Conservation (phyloP, 495 filamentous ascomycete genomes). For the Aspergillus asperescens region DNA sequence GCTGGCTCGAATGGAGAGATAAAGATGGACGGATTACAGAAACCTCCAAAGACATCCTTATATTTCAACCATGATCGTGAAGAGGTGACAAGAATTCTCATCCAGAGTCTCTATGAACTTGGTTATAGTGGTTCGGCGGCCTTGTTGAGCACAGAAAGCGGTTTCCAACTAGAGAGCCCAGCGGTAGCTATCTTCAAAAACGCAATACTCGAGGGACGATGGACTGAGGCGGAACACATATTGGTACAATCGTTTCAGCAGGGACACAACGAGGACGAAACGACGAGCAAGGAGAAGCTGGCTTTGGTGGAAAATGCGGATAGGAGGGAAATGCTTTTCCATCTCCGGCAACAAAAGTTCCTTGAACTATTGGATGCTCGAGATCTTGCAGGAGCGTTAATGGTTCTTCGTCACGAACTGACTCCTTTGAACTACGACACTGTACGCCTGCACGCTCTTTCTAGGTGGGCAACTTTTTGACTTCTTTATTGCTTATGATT, state of each 20-base stretch:
- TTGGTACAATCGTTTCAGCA: conserved; percentile 56
- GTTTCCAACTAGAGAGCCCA: conserved; percentile 79
- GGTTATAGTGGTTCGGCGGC: conserved; percentile 76
- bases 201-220: conserved; percentile 76
- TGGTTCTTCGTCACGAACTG: conserved; percentile 79
- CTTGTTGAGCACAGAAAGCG: conserved; percentile 72
- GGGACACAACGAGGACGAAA: conserved; percentile 33
- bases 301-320: conserved; percentile 54
- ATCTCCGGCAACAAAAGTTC: conserved; percentile 89
- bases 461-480: conserved; percentile 51
- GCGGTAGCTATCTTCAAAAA: conserved; percentile 77
- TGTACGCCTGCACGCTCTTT: conserved; percentile 70
- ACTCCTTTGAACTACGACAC: conserved; percentile 81
- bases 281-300: conserved; percentile 32
- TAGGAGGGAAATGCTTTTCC: conserved; percentile 63
- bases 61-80: conserved; percentile 85
- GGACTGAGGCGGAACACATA: conserved; percentile 77
- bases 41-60: conserved; percentile 32
- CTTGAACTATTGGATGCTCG: conserved; percentile 78
- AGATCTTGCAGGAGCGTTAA: conserved; percentile 67
- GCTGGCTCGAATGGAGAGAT: conserved; percentile 36
- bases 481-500: background rate
- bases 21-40: conserved; percentile 45
- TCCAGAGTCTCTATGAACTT: conserved; percentile 83
- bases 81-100: conserved; percentile 87